These are phyloP conservation scores for Adansonia gregorii DNA, from an alignment of 441 rosid genomes.

Conservation along the genomic window DNA sequence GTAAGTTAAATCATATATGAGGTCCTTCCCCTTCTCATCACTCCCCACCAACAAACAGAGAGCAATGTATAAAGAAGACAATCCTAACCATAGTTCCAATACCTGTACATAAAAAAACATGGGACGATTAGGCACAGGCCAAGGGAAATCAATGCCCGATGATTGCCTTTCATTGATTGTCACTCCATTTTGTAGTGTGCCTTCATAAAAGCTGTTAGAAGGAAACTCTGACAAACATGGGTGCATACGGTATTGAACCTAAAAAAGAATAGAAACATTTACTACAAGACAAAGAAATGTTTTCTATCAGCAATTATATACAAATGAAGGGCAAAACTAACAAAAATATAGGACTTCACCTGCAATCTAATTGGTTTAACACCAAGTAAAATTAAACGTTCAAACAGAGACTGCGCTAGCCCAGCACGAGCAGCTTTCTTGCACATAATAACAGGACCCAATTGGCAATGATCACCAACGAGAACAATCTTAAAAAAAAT, in stretches of 20 bases:
- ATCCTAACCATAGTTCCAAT: constrained; percentile 15
- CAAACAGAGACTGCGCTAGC: constrained; percentile 95
- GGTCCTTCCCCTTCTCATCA: neutral
- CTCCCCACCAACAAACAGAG: neutral
- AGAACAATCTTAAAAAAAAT: constrained; percentile 70
- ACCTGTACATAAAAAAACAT: constrained; percentile 99
- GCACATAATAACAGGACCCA: constrained; percentile 99
- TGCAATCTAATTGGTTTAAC: constrained; percentile 98
- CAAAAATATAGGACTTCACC: constrained; percentile 46
- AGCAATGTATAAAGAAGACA: neutral
- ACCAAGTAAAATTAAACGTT: constrained; percentile 96
- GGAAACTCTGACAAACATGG: constrained; percentile 98
- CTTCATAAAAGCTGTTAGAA: constrained; percentile 96
- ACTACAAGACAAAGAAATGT: neutral
- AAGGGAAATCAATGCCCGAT: constrained; percentile 94
- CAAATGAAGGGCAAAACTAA: neutral
- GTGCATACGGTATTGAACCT: constrained; percentile 99
- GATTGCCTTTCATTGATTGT: constrained; percentile 94
- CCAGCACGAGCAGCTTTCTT: constrained; percentile 99
- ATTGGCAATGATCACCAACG: constrained; percentile 99
- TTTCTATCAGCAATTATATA: neutral
- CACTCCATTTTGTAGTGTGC: constrained; percentile 98
- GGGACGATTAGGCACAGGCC: constrained; percentile 99
- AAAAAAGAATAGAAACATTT: constrained; percentile 28
- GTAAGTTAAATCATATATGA: neutral